Conservation (phyloP, 2,329 filamentous ascomycete species). For the Fusarium phyllophilum region DNA sequence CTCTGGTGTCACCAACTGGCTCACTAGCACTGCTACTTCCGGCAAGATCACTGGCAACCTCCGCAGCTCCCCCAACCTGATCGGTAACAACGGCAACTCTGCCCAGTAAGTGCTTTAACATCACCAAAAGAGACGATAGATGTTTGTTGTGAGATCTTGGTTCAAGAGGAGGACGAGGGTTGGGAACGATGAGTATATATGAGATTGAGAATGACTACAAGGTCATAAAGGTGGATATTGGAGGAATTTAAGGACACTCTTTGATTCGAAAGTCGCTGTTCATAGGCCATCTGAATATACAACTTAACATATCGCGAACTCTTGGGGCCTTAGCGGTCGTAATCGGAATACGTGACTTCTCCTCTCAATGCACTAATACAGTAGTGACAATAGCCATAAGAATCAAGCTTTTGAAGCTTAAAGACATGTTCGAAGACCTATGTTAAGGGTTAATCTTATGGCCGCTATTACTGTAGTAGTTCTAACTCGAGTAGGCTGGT, state of each 20-base stretch:
- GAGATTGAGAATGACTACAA: background rate
- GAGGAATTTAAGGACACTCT: background rate
- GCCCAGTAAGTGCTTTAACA: slow-evolving; percentile 36
- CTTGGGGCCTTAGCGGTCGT: background rate
- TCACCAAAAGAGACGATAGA: background rate
- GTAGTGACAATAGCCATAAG: too few relatives aligned
- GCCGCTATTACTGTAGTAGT: background rate
- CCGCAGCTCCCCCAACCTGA: slow-evolving; percentile 56
- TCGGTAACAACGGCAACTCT: slow-evolving; percentile 61
- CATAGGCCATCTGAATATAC: slow-evolving; percentile 12
- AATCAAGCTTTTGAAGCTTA: background rate
- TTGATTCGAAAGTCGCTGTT: slow-evolving; percentile 5
- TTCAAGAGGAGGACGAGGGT: background rate
- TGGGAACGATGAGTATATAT: background rate
- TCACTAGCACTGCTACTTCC: slow-evolving; percentile 55
- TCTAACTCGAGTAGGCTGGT: background rate
- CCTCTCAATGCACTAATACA: fast-evolving
- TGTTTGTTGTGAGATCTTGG: background rate
- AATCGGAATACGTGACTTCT: background rate
- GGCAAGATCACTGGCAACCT: slow-evolving; percentile 53
- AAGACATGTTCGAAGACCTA: background rate
- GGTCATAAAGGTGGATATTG: background rate
- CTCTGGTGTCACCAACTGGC: slow-evolving; percentile 53
- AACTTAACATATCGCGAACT: slow-evolving; percentile 12
- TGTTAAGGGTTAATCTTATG: background rate